A percentile compares a stretch with the other conserved stretches of the same genome.
phyloP scores from a whole-genome alignment of 768 basidiomycete species.

The Hebeloma cylindrosporum region DNA sequence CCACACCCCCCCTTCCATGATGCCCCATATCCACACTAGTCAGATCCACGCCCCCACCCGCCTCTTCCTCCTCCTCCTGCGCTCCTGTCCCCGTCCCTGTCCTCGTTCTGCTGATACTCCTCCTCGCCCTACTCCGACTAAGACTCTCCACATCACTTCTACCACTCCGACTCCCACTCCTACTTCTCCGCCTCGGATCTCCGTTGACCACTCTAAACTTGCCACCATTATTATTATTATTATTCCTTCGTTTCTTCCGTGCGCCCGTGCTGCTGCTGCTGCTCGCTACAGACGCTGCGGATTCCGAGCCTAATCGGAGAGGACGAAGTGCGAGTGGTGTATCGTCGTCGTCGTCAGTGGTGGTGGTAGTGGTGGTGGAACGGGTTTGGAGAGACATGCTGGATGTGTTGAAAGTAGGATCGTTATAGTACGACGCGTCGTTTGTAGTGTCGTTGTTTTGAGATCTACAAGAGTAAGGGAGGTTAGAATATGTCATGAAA shows the following conservation, averaged over 20 bases:
- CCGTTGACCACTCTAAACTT: constrained; percentile 20
- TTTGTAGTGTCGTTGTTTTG: constrained; percentile 1
- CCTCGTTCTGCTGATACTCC: neutral
- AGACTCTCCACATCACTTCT: neutral
- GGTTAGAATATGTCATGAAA: too few species aligned
- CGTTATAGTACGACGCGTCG: neutral
- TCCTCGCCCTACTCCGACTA: neutral
- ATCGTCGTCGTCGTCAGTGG: constrained; percentile 10
- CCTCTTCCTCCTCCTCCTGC: constrained; percentile 1
- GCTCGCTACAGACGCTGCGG: constrained; percentile 6
- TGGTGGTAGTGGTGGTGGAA: neutral
- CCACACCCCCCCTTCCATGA: too few species aligned
- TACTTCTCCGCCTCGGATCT: constrained; percentile 1
- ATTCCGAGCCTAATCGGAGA: constrained; percentile 10
- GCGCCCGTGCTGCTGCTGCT: neutral
- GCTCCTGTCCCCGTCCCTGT: constrained; percentile 7
- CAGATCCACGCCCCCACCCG: neutral
- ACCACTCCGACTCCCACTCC: neutral
- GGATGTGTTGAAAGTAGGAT: neutral
- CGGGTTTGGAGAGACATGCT: neutral
- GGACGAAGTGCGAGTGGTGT: constrained; percentile 5
- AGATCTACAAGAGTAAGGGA: too few species aligned
- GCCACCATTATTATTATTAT: too few species aligned
- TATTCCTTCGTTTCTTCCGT: constrained; percentile 1
- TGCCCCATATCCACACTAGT: too few species aligned